Evolutionary conservation across 495 filamentous ascomycete species (phyloP).

Genomic region (Extremus antarcticus): DNA sequence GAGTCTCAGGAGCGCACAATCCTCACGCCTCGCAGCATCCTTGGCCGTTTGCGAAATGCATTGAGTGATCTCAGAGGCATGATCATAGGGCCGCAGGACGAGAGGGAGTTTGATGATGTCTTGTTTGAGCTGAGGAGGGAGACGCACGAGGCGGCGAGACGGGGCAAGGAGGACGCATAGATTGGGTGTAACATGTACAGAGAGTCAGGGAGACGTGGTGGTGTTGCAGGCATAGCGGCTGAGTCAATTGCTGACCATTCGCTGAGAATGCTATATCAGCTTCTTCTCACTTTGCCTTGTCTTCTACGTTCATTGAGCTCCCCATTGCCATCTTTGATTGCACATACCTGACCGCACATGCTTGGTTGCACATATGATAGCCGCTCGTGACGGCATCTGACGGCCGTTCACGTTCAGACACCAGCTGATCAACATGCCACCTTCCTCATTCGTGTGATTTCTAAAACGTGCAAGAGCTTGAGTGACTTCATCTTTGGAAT

Average conservation of each 20-base stretch:
- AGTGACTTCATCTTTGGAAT: too few species aligned
- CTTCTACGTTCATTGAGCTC: too few species aligned
- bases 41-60: conserved; percentile 19
- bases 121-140: conserved; percentile 25
- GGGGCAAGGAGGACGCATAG: conserved; percentile 12
- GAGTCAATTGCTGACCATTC: too few species aligned
- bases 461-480: too few species aligned
- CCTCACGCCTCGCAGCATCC: conserved; percentile 17
- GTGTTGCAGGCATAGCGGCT: background rate
- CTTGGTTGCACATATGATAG: too few species aligned
- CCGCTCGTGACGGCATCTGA: too few species aligned
- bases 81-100: conserved; percentile 25
- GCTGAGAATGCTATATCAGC: too few species aligned
- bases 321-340: background rate
- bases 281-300: too few species aligned
- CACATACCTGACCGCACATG: background rate
- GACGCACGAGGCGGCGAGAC: conserved; percentile 25
- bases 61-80: conserved; percentile 19
- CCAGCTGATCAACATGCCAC: too few species aligned
- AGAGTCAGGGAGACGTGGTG: background rate
- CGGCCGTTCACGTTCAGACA: too few species aligned
- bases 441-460: too few species aligned
- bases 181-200: background rate
- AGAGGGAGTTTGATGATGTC: conserved; percentile 29
- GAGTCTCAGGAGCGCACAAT: background rate